Base-by-base conservation (phyloP, 192 early-diverging fungal species). In the Lobosporangium transversale region DNA sequence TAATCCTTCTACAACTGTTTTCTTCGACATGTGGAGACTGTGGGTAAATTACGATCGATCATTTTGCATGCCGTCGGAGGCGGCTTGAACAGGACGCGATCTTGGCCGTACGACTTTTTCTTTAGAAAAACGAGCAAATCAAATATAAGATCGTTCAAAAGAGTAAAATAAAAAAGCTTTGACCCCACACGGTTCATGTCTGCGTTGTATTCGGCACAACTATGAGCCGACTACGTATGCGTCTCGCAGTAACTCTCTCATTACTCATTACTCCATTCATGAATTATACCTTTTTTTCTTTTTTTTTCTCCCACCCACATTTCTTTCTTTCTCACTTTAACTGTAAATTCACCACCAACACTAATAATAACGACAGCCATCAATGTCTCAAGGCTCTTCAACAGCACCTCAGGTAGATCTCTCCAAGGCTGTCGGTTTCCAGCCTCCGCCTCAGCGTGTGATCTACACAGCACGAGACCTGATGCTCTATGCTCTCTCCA, bases 401-500 rank as follows among this genome's bases (percentile, higher is more conserved):
- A 21, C 52, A n/a, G 7, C 42, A 9, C 52, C 26, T 4, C 23
- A 62, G 30, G 88, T 89, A 32, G 85, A 89, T 65, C 62, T 83
- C 23, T 48, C 44, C n/a, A 90, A 90, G 69, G 86, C 86, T 12
- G 86, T 83, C 48, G 89, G 87, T 14, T 80, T 71, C 69, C 45
- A 83, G 33, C 80, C 58, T 15, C 80, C 51, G 4, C 67, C 54
- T 6, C 45, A 58, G 15, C 56, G 76, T 47, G 86, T 90, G 14
- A 45, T 64, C 7, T 92, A 83, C 68, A 91, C 88, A 61, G 68
- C 88, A 15, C 81, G 92, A 9, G 92, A 94, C 66, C 71, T 90
- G 8, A 83, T 92, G 50, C 68, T 94, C n/a, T 94, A 94, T 56
- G 90, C 91, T 11, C 59, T 92, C 20, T 85, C 90, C 9, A 81